Conservation (phyloP, 2,329 filamentous ascomycete genomes). For the Venturia asperata region DNA sequence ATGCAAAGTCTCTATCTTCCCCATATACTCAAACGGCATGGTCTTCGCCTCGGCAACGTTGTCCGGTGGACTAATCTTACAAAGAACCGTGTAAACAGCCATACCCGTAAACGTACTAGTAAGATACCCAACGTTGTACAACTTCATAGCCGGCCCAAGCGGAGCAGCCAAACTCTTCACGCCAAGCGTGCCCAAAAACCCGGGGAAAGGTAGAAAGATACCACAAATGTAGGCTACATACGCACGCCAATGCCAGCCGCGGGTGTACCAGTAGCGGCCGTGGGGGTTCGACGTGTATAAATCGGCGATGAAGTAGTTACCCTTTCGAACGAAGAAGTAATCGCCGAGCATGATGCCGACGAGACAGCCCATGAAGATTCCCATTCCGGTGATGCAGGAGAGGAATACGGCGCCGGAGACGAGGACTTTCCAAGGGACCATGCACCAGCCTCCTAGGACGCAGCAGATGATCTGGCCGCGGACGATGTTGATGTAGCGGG, state of each 20-base stretch:
- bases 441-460: slow-evolving; percentile 1
- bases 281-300: slow-evolving; percentile 2
- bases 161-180: neutral
- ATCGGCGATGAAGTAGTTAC: slow-evolving; percentile 16
- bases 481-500: slow-evolving; percentile 29
- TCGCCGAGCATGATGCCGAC: slow-evolving; percentile 18
- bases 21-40: neutral
- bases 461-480: slow-evolving; percentile 22
- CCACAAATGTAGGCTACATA: slow-evolving; percentile 23
- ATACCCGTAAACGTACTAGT: neutral
- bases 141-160: neutral
- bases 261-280: slow-evolving; percentile 13
- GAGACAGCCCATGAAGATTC: slow-evolving; percentile 27
- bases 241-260: slow-evolving; percentile 21
- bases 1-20: neutral
- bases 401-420: slow-evolving; percentile 11
- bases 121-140: neutral
- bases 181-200: neutral
- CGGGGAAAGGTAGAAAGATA: neutral
- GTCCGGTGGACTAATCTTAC: neutral
- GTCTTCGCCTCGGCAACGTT: neutral
- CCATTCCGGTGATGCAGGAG: slow-evolving; percentile 25
- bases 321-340: slow-evolving; percentile 22
- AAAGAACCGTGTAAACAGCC: neutral
- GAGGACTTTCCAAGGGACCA: slow-evolving; percentile 25